phyloP scores from a whole-genome alignment of 257 asterid genomes.

The Jaltomata sinuosa region DNA sequence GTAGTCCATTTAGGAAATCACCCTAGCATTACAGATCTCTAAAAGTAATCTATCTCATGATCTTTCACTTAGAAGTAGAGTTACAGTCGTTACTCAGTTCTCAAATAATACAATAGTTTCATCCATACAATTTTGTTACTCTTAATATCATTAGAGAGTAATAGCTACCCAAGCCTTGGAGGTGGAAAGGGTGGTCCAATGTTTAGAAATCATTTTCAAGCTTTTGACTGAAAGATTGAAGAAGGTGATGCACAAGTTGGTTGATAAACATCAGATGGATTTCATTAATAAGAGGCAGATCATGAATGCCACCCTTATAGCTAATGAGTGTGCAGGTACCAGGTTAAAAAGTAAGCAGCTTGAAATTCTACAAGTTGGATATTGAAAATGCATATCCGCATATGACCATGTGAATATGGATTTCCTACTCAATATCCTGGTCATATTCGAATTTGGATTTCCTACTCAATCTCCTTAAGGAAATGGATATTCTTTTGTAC shows the following conservation, averaged over 20 bases:
- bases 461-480: not conserved
- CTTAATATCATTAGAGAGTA: not conserved
- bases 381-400: not conserved
- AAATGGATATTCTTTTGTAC: not conserved
- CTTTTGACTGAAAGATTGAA: not conserved
- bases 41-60: not conserved
- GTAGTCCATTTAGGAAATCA: not conserved
- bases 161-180: not conserved
- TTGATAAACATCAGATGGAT: not conserved
- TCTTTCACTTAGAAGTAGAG: not conserved
- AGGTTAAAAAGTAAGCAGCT: not conserved
- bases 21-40: not conserved
- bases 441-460: not conserved
- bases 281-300: not conserved
- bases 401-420: not conserved
- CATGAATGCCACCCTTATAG: not conserved
- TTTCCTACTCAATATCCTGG: not conserved
- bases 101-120: not conserved
- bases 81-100: not conserved
- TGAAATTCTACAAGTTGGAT: not conserved
- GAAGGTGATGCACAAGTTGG: not conserved
- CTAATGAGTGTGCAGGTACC: not conserved
- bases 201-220: not conserved
- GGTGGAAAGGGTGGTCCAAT: not conserved
- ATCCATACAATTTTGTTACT: not conserved